phyloP scores from a whole-genome alignment of 2,329 filamentous ascomycete genomes.

The Penicillium italicum region DNA sequence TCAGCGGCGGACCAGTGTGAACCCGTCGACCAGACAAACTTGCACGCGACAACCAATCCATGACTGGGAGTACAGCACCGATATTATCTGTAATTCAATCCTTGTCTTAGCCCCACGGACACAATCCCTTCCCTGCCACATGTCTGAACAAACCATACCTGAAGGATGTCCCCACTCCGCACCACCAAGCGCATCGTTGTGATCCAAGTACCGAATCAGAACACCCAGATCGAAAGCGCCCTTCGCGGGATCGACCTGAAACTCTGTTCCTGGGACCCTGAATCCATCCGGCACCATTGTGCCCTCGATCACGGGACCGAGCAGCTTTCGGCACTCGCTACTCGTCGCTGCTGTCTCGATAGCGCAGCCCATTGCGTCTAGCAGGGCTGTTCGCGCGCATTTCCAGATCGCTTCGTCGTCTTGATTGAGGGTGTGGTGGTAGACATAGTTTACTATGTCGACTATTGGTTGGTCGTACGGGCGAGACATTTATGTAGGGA shows the following conservation, averaged over 20 bases:
- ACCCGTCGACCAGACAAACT: background rate
- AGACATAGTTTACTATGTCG: constrained; percentile 24
- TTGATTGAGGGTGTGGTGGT: constrained; percentile 15
- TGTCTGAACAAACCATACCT: constrained; percentile 15
- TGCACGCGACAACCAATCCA: constrained; percentile 32
- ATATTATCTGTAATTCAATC: constrained; percentile 35
- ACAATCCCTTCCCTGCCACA: background rate
- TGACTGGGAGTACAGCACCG: constrained; percentile 36
- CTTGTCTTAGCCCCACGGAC: background rate
- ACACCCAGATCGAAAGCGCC: constrained; percentile 41
- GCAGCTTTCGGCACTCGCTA: constrained; percentile 14
- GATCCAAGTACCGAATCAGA: constrained; percentile 43
- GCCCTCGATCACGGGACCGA: constrained; percentile 15
- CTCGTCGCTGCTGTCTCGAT: constrained; percentile 25
- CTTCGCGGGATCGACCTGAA: constrained; percentile 36
- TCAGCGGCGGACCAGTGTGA: constrained; percentile 26
- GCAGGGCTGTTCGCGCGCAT: constrained; percentile 20
- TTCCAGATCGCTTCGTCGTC: constrained; percentile 17
- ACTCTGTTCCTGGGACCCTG: constrained; percentile 38
- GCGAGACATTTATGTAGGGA: constrained; percentile 20
- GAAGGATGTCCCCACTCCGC: constrained; percentile 46
- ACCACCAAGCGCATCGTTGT: constrained; percentile 42
- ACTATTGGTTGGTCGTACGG: constrained; percentile 39
- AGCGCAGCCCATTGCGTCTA: constrained; percentile 28
- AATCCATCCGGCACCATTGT: constrained; percentile 32